phyloP scores from a whole-genome alignment of 768 basidiomycete genomes.

The Boletales sp. region DNA sequence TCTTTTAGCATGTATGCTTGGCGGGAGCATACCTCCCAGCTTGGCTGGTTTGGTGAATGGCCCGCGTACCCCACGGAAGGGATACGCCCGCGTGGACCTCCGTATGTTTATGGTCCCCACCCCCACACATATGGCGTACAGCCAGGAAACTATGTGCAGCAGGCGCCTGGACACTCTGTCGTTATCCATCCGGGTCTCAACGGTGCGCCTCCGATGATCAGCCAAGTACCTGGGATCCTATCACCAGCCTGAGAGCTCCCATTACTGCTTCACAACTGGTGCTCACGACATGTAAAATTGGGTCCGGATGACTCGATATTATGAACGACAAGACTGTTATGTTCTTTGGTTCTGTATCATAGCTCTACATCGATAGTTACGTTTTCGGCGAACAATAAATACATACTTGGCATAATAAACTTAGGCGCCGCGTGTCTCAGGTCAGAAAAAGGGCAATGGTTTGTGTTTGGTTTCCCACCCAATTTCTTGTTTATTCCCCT shows the following conservation, averaged over 20 bases:
- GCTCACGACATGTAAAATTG: too few relatives aligned
- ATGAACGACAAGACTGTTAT: neutral
- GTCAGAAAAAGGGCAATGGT: slow-evolving; percentile 19
- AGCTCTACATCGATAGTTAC: slow-evolving; percentile 9
- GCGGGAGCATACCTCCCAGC: slow-evolving; percentile 43
- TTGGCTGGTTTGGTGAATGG: slow-evolving; percentile 74
- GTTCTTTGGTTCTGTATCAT: slow-evolving; percentile 10
- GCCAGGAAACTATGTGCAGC: slow-evolving; percentile 38
- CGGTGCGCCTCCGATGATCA: slow-evolving; percentile 58
- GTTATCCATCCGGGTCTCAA: slow-evolving; percentile 65
- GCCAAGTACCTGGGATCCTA: slow-evolving; percentile 47
- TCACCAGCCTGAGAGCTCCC: slow-evolving; percentile 11
- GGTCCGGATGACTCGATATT: neutral
- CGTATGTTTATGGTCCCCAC: slow-evolving; percentile 34
- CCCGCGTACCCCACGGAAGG: slow-evolving; percentile 49
- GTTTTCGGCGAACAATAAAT: slow-evolving; percentile 6
- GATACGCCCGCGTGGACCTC: slow-evolving; percentile 18
- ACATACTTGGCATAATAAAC: slow-evolving; percentile 8
- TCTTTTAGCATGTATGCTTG: slow-evolving; percentile 27
- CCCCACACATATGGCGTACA: slow-evolving; percentile 13
- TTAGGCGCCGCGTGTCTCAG: slow-evolving; percentile 26
- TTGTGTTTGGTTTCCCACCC: slow-evolving; percentile 25
- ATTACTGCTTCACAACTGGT: neutral
- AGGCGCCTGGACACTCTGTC: slow-evolving; percentile 57
- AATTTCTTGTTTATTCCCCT: slow-evolving; percentile 12